These are phyloP conservation scores for Cladorrhinum sp. DNA, from an alignment of 2,329 filamentous ascomycete genomes.

Conservation along the genomic window DNA sequence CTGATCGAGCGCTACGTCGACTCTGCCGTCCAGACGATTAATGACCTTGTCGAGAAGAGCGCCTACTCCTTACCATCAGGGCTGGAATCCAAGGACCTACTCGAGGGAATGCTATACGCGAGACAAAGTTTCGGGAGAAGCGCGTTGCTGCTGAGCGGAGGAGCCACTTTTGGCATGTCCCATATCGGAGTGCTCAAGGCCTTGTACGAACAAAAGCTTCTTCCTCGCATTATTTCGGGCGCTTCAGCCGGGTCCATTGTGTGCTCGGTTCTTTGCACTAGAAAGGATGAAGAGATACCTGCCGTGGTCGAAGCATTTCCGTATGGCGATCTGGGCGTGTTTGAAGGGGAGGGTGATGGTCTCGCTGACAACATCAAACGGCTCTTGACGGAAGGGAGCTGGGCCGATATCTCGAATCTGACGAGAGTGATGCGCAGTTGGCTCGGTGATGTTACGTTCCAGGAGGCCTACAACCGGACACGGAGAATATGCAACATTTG, in stretches of 20 bases:
- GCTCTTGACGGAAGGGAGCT: slow-evolving; percentile 75
- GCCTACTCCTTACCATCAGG: slow-evolving; percentile 46
- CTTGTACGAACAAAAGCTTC: slow-evolving; percentile 68
- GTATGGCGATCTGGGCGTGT: slow-evolving; percentile 77
- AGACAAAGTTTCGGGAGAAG: slow-evolving; percentile 83
- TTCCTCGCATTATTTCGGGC: slow-evolving; percentile 84
- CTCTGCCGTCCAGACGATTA: slow-evolving; percentile 71
- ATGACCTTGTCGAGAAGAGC: slow-evolving; percentile 64
- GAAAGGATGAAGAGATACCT: slow-evolving; percentile 75
- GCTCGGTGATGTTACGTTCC: slow-evolving; percentile 88
- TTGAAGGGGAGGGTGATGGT: slow-evolving; percentile 62
- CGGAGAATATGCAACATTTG: slow-evolving; percentile 89
- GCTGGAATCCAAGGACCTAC: slow-evolving; percentile 55
- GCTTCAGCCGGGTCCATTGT: slow-evolving; percentile 87
- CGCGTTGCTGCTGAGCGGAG: slow-evolving; percentile 78
- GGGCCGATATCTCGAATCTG: slow-evolving; percentile 82
- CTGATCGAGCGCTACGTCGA: slow-evolving; percentile 85
- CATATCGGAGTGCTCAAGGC: slow-evolving; percentile 86
- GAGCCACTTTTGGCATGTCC: slow-evolving; percentile 87
- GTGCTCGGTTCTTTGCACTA: slow-evolving; percentile 73
- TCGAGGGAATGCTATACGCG: slow-evolving; percentile 68
- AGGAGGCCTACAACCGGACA: slow-evolving; percentile 94
- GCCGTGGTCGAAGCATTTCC: slow-evolving; percentile 67
- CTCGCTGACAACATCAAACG: slow-evolving; percentile 67
- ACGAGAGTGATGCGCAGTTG: slow-evolving; percentile 76